These are phyloP conservation scores for Crucibulum laeve DNA, from an alignment of 768 basidiomycete species.

Conservation along the genomic window DNA sequence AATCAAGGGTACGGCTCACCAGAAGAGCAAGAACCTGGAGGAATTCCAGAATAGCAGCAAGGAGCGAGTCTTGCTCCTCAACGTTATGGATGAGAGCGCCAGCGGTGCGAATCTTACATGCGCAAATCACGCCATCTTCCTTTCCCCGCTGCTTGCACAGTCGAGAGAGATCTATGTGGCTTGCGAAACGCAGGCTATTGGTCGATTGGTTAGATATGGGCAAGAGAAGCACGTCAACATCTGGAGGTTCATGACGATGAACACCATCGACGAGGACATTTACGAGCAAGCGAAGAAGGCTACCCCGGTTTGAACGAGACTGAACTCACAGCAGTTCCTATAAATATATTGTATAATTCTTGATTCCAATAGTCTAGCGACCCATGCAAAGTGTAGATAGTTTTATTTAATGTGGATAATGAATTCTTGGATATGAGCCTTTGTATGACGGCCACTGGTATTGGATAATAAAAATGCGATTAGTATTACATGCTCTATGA, in stretches of 20 bases:
- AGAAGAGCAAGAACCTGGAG: conserved; percentile 79
- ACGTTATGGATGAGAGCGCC: conserved; percentile 94
- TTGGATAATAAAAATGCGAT: too few species aligned
- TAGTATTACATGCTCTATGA: too few species aligned
- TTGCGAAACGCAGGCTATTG: conserved; percentile 78
- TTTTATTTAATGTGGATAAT: too few species aligned
- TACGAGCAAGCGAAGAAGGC: conserved; percentile 50
- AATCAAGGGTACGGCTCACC: conserved; percentile 72
- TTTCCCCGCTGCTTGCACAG: conserved; percentile 83
- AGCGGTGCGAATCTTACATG: conserved; percentile 89
- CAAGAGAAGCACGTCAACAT: conserved; percentile 78
- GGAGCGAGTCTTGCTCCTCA: conserved; percentile 80
- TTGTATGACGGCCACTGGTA: too few species aligned
- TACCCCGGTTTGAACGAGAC: neutral
- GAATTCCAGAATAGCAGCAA: conserved; percentile 79
- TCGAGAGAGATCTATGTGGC: conserved; percentile 84
- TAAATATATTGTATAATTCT: neutral
- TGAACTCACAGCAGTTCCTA: neutral
- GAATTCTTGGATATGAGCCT: too few species aligned
- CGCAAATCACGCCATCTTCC: conserved; percentile 93
- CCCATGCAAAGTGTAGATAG: too few species aligned
- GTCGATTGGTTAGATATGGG: conserved; percentile 80
- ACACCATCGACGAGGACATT: conserved; percentile 88
- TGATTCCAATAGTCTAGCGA: too few species aligned
- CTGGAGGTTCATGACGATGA: conserved; percentile 77